Evolutionary conservation across 106 monocot species (phyloP).

Genomic region (Allium sativum): DNA sequence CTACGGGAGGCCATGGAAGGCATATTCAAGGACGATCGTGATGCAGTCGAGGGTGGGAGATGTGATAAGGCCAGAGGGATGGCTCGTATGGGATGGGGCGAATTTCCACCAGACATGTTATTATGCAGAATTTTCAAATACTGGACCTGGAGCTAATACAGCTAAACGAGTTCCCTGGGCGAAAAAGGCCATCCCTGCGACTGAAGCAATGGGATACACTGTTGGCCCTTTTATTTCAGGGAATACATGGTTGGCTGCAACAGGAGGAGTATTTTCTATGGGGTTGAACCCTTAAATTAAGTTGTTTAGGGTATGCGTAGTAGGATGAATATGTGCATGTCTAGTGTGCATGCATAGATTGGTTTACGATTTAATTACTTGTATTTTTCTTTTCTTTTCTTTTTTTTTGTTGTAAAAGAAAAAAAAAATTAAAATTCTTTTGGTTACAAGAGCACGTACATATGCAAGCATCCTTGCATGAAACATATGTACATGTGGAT

Average conservation of each 20-base stretch:
- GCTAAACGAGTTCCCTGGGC: conserved; percentile 17
- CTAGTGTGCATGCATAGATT: no score
- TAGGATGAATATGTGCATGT: no score
- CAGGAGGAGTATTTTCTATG: neutral
- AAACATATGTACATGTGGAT: no score
- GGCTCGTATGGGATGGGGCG: conserved; percentile 14
- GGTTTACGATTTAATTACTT: no score
- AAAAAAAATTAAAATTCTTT: no score
- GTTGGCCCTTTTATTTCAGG: neutral
- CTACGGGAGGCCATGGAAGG: conserved; percentile 40
- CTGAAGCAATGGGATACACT: conserved; percentile 11
- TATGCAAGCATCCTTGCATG: no score
- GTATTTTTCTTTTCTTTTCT: no score
- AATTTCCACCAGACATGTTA: conserved; percentile 10
- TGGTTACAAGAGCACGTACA: no score
- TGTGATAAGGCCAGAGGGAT: conserved; percentile 27
- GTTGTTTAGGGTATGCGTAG: neutral
- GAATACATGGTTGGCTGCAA: conserved; percentile 1
- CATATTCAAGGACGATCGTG: conserved; percentile 24
- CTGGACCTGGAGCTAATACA: conserved; percentile 10
- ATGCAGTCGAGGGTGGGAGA: conserved; percentile 25
- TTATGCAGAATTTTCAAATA: conserved; percentile 38
- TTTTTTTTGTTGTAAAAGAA: no score
- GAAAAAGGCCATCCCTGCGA: conserved; percentile 1
- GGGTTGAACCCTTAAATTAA: neutral